phyloP scores from a whole-genome alignment of 176 grass and related monocot genomes.

The Tillandsia fasciculata region DNA sequence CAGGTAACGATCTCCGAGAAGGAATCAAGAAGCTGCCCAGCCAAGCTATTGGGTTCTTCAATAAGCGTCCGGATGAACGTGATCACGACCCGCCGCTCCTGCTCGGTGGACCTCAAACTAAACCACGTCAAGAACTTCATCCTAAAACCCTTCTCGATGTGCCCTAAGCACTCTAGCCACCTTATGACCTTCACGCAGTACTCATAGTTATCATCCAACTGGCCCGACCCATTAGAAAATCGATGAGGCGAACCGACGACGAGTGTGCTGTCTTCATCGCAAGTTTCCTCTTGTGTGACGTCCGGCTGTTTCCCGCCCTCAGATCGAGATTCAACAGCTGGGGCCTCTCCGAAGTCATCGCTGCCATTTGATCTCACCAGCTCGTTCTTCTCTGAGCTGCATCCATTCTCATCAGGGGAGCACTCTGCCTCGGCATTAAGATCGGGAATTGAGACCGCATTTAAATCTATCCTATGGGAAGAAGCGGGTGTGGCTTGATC shows the following conservation, averaged over 20 bases:
- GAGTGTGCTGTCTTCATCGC: conserved; percentile 37
- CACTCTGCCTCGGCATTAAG: conserved; percentile 60
- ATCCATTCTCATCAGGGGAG: conserved; percentile 36
- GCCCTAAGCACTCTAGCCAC: conserved; percentile 57
- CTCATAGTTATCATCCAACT: conserved; percentile 75
- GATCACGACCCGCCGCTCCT: conserved; percentile 68
- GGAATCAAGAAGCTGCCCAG: conserved; percentile 68
- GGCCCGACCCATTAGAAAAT: conserved; percentile 46
- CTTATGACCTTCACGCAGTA: conserved; percentile 72
- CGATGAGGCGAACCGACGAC: conserved; percentile 23
- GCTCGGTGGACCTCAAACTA: conserved; percentile 66
- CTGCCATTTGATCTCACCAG: conserved; percentile 58
- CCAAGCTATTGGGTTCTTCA: conserved; percentile 75
- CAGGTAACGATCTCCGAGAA: conserved; percentile 58
- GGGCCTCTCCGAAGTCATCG: conserved; percentile 44
- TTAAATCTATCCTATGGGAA: conserved; percentile 72
- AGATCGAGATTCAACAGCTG: conserved; percentile 49
- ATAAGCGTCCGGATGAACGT: conserved; percentile 60
- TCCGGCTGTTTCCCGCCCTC: conserved; percentile 27
- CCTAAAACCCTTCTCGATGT: conserved; percentile 56
- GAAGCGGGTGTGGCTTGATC: conserved; percentile 25
- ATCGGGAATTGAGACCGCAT: conserved; percentile 58
- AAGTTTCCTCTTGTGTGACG: conserved; percentile 46
- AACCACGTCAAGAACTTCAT: conserved; percentile 89
- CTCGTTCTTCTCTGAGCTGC: conserved; percentile 37